Base-by-base conservation (phyloP, 257 asterid genomes). In the Thymus mandschuricus region DNA sequence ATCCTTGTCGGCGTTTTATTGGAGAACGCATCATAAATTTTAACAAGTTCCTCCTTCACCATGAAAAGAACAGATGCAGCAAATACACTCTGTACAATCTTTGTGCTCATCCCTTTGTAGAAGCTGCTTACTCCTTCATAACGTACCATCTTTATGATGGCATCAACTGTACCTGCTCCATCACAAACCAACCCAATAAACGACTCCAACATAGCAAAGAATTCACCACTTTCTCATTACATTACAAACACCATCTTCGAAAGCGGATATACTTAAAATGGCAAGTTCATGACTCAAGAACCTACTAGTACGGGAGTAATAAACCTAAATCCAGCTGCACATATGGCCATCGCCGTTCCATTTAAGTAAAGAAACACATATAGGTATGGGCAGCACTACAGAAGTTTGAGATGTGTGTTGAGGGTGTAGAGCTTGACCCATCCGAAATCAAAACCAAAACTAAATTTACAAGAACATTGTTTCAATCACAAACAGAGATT, bases 91-190 rank as follows among this genome's bases (percentile, higher is more conserved):
- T 92, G 98, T 59, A 87, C 92, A 38, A 92, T 90, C 85, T 92
- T 92, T 7, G 98, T 92, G 83, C 89, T 83, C 98, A 92, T 90
- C 75, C 98, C 98, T 73, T 92, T 89, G 86, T 90, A 92, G 87
- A 92, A 90, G 84, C 98, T 80, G 70, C 80, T 46, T 8, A 88
- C 59, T 60, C 97, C 98, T 88, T 92, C 98, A 2, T 90, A 78
- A 15, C 81, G 88, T 69, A 92, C 84, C 98, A 90, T 92, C 84
- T 92, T 90, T 57, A 80, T 11, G 44, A 92, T 82, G 65, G 98
- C 98, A 86, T 92, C 98, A 30, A 80, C 3, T 15, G 97, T 92
- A 60, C 97, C 98, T 91, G 83, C 65, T 50, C 68, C 46, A 58
- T 35, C 71, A 66, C 55, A 44, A 70, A 41, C 71, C n/a, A 9